phyloP scores from a whole-genome alignment of 2,329 filamentous ascomycete species.

The Paecilomyces dactylethromorphus region DNA sequence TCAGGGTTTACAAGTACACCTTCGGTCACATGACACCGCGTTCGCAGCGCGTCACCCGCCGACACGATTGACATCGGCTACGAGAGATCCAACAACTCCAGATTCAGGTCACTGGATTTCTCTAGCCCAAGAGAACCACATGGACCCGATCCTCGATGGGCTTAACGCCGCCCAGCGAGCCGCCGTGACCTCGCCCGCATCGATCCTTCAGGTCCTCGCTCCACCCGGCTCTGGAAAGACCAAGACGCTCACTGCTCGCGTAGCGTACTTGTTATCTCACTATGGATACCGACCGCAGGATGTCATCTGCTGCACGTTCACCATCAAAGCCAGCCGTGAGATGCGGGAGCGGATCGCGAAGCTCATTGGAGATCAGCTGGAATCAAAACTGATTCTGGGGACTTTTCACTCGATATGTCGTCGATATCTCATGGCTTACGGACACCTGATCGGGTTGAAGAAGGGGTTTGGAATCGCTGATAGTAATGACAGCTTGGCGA shows the following conservation, averaged over 20 bases:
- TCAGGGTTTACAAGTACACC: neutral
- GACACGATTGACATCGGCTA: neutral
- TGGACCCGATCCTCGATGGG: slow-evolving; percentile 52
- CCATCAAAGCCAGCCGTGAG: slow-evolving; percentile 86
- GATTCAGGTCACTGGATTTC: neutral
- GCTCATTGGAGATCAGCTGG: slow-evolving; percentile 69
- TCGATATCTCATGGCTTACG: slow-evolving; percentile 77
- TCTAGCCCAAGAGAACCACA: neutral
- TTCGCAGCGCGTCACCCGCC: slow-evolving; percentile 11
- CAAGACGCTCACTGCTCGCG: slow-evolving; percentile 86
- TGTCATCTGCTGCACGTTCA: slow-evolving; percentile 93
- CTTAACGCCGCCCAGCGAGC: slow-evolving; percentile 59
- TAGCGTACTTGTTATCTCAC: slow-evolving; percentile 77
- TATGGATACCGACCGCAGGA: slow-evolving; percentile 71
- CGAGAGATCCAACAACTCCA: neutral
- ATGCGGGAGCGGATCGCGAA: slow-evolving; percentile 84
- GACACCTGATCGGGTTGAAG: slow-evolving; percentile 71
- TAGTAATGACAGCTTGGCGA: slow-evolving; percentile 68
- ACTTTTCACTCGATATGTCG: slow-evolving; percentile 93
- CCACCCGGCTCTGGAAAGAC: slow-evolving; percentile 77
- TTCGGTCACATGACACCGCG: slow-evolving; percentile 23
- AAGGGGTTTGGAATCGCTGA: slow-evolving; percentile 90
- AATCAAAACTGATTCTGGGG: slow-evolving; percentile 73
- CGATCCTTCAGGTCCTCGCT: slow-evolving; percentile 56
- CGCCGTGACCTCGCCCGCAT: slow-evolving; percentile 57